These are phyloP conservation scores for Fraxinus latifolia DNA, from an alignment of 305 asterid genomes.

Conservation along the genomic window DNA sequence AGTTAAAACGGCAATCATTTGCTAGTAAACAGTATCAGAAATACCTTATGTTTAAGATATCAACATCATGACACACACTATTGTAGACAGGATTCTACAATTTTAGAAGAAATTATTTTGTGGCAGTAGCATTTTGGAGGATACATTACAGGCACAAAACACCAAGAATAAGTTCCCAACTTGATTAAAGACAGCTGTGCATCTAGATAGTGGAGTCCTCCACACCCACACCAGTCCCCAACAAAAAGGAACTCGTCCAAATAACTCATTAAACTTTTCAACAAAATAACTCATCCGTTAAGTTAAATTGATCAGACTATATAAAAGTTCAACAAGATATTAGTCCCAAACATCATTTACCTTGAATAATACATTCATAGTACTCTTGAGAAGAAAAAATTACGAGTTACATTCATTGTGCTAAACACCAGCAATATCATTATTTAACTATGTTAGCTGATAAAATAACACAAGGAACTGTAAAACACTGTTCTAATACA, in stretches of 20 bases:
- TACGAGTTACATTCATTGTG: not conserved
- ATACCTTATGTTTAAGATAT: not conserved
- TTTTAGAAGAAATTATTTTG: not conserved
- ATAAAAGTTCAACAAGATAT: not conserved
- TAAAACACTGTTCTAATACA: not conserved
- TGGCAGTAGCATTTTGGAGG: not conserved
- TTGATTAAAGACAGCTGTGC: not conserved
- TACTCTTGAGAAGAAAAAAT: not conserved
- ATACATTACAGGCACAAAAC: not conserved
- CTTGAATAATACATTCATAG: not conserved
- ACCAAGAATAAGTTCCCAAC: not conserved
- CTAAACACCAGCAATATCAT: not conserved
- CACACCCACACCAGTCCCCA: not conserved
- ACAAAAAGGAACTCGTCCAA: not conserved
- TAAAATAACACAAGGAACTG: not conserved
- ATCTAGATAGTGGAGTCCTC: not conserved
- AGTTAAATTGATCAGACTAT: not conserved
- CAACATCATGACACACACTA: not conserved
- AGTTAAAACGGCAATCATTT: not conserved
- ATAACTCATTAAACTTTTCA: not conserved
- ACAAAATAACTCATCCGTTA: not conserved
- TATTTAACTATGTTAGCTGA: not conserved
- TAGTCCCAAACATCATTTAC: not conserved
- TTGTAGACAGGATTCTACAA: not conserved
- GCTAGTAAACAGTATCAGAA: not conserved